phyloP scores from a whole-genome alignment of 192 early-diverging fungal species.

The Podila verticillata region DNA sequence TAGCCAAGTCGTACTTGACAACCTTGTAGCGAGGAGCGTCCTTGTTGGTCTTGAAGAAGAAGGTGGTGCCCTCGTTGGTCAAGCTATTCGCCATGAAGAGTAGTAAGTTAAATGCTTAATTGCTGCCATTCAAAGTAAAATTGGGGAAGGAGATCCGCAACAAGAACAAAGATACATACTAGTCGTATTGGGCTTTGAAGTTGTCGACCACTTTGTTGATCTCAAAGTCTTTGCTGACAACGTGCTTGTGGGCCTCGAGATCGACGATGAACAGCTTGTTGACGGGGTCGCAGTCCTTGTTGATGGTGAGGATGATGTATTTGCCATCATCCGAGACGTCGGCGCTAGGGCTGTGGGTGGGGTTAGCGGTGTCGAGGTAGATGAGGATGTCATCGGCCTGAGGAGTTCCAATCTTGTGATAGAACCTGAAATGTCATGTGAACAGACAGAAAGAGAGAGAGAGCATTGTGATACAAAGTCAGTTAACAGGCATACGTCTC shows the following conservation, averaged over 20 bases:
- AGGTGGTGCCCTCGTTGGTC: slow-evolving; percentile 64
- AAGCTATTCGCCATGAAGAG: slow-evolving; percentile 41
- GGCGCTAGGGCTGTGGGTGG: slow-evolving; percentile 38
- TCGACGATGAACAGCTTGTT: slow-evolving; percentile 57
- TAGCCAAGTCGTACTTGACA: slow-evolving; percentile 67
- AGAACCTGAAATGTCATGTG: slow-evolving; percentile 33
- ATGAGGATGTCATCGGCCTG: slow-evolving; percentile 70
- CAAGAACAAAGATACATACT: slow-evolving; percentile 18
- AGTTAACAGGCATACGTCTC: too few relatives aligned
- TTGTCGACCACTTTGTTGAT: slow-evolving; percentile 63
- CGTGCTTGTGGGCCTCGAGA: slow-evolving; percentile 30
- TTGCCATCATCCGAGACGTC: slow-evolving; percentile 64
- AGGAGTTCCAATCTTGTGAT: slow-evolving; percentile 67
- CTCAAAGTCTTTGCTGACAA: slow-evolving; percentile 18
- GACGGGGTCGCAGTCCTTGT: slow-evolving; percentile 55
- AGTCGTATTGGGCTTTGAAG: slow-evolving; percentile 59
- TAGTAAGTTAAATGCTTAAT: too few relatives aligned
- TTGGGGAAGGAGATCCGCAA: too few relatives aligned
- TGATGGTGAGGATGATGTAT: slow-evolving; percentile 64
- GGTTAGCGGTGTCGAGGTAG: slow-evolving; percentile 60
- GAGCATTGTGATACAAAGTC: too few relatives aligned
- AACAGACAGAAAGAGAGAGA: neutral
- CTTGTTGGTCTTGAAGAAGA: slow-evolving; percentile 70
- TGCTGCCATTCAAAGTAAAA: too few relatives aligned
- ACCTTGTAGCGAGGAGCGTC: slow-evolving; percentile 70